Evolutionary conservation across 495 filamentous ascomycete genomes (phyloP).

Genomic region (Cercophora sp.): DNA sequence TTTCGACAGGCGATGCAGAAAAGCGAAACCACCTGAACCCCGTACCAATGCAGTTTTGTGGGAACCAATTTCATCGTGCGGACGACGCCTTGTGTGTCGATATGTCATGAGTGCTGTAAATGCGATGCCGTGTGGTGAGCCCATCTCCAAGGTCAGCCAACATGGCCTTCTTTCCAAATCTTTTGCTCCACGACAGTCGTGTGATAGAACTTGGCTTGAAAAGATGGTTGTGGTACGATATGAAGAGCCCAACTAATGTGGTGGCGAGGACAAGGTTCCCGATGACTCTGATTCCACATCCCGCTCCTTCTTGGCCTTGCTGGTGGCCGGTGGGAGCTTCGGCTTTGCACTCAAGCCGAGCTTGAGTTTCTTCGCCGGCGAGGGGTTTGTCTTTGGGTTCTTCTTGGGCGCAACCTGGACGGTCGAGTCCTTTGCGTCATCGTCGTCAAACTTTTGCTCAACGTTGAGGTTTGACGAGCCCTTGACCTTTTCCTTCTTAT

Average conservation of each 20-base stretch:
- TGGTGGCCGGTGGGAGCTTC: constrained; percentile 32
- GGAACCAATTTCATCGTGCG: constrained; percentile 11
- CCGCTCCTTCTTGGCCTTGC: constrained; percentile 37
- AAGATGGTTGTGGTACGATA: too few species aligned
- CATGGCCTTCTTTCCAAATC: too few species aligned
- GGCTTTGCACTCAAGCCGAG: constrained; percentile 33
- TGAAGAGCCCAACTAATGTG: constrained; percentile 16
- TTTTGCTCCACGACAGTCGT: too few species aligned
- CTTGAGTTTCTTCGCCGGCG: constrained; percentile 47
- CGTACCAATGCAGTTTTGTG: constrained; percentile 24
- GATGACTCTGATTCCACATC: constrained; percentile 50
- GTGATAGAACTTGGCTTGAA: too few species aligned
- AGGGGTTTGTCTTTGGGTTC: constrained; percentile 22
- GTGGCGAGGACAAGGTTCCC: constrained; percentile 48
- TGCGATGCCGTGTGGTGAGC: too few species aligned
- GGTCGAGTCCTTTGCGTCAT: constrained; percentile 34
- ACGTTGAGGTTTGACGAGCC: constrained; percentile 33
- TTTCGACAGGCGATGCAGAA: constrained; percentile 18
- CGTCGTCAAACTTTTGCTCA: constrained; percentile 40
- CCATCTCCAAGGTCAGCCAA: too few species aligned
- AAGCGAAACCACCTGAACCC: constrained; percentile 17
- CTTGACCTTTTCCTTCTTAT: constrained; percentile 48
- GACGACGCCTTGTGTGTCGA: too few species aligned
- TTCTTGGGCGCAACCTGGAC: constrained; percentile 45
- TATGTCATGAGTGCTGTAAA: too few species aligned